Evolutionary conservation across 768 basidiomycete species (phyloP), one percentile per base, ranked within the genome.

Genomic region (Suillus hirtellus): DNA sequence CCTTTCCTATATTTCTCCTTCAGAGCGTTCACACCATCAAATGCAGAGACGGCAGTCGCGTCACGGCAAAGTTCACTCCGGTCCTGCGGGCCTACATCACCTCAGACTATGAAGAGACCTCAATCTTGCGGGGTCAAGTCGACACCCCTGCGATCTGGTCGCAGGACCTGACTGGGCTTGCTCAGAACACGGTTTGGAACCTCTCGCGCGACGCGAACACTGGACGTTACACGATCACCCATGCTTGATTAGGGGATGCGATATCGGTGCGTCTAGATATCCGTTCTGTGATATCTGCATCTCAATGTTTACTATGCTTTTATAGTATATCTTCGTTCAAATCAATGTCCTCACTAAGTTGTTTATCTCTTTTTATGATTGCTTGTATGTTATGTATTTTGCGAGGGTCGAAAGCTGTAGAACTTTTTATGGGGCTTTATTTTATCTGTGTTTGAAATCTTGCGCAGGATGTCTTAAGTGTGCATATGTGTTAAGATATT

Each of bases 71-170:
- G 53, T 59, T 59, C 60, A 60, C 53, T 10, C 53, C 52, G 11
- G 7, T 34, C 11, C 60, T 59, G 12, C 60, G 53, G 0, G 60
- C n/a, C 31, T 60, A 60, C 19, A 59, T 60, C 19, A 60, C 52
- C 1, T 58, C 60, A 5, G 60, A 60, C 53, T 60, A 60, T 60
- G 31, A 60, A 27, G 53, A 60, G 17, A 19, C 52, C 12, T 3
- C 50, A 6, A 58, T 60, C 5, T 2, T 58, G 12, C 21, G 37
- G 19, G 53, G 19, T 19, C 52, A 31, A 19, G 58, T 60, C 19
- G n/a, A 59, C 9, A 60, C 53, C 2, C 35, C 24, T 14, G 15
- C 11, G 31, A 59, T 60, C 53, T 60, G 53, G 60, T 3, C n/a
- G 31, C n/a, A 35, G 9, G 31, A 59, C n/a, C 60, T 60, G 0